Evolutionary conservation across 768 basidiomycete genomes (phyloP).

Genomic region (Neoboletus brunneissimus): DNA sequence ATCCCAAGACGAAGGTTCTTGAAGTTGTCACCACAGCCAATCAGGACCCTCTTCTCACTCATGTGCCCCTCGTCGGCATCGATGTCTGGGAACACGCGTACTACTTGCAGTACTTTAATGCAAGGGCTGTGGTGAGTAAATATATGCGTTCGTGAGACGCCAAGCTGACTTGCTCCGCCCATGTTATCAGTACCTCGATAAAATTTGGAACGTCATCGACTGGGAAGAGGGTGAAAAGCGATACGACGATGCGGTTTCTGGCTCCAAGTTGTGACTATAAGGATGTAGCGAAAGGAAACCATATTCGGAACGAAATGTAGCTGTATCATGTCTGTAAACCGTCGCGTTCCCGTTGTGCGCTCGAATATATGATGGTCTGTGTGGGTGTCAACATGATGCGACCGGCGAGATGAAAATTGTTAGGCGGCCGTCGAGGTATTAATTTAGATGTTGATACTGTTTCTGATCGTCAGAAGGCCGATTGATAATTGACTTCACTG

Average conservation of each 20-base stretch:
- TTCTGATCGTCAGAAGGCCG: background rate
- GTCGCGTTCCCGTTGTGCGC: too few species aligned
- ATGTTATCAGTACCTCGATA: constrained; percentile 59
- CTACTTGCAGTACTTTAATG: constrained; percentile 97
- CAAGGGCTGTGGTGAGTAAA: constrained; percentile 79
- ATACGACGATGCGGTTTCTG: constrained; percentile 42
- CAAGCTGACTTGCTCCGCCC: background rate
- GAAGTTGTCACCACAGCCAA: constrained; percentile 91
- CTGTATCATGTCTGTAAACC: constrained; percentile 1
- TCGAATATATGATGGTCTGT: background rate
- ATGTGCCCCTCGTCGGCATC: constrained; percentile 84
- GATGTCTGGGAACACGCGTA: constrained; percentile 97
- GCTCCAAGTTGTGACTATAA: constrained; percentile 36
- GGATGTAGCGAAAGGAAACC: background rate
- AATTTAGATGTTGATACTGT: background rate
- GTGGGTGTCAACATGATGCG: too few species aligned
- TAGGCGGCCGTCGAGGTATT: background rate
- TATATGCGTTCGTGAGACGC: background rate
- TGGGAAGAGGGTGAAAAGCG: constrained; percentile 76
- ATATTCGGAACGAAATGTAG: background rate
- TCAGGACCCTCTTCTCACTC: constrained; percentile 85
- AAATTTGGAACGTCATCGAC: constrained; percentile 72
- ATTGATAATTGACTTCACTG: background rate
- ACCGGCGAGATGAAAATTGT: background rate
- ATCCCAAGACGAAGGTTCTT: constrained; percentile 64